These are phyloP conservation scores for Phytophthora fragariaefolia DNA, from an alignment of 352 stramenopile species.

Conservation along the genomic window DNA sequence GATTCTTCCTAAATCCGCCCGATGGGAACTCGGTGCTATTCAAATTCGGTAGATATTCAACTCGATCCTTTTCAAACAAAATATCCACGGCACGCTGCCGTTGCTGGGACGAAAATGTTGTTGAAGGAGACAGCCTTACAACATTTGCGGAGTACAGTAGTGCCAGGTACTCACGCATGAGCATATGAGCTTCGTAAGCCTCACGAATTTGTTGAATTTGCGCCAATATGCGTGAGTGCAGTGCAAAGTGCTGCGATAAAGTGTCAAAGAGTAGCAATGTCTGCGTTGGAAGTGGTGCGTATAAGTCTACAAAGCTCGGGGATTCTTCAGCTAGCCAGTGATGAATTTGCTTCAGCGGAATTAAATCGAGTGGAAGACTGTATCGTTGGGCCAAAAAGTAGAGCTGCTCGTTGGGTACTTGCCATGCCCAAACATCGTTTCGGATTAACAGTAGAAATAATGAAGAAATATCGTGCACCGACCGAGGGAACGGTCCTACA, in stretches of 20 bases:
- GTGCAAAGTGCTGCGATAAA: slow-evolving; percentile 44
- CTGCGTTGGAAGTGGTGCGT: slow-evolving; percentile 35
- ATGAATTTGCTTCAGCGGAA: slow-evolving; percentile 42
- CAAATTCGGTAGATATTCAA: slow-evolving; percentile 17
- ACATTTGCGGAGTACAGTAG: slow-evolving; percentile 39
- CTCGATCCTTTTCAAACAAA: slow-evolving; percentile 26
- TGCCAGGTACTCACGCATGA: slow-evolving; percentile 47
- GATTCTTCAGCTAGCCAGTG: slow-evolving; percentile 26
- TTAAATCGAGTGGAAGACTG: slow-evolving; percentile 29
- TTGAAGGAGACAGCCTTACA: slow-evolving; percentile 30
- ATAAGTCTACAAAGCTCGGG: slow-evolving; percentile 41
- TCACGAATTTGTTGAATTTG: slow-evolving; percentile 36
- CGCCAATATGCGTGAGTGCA: slow-evolving; percentile 31
- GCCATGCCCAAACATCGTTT: slow-evolving; percentile 44
- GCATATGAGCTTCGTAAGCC: slow-evolving; percentile 41
- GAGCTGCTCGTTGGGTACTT: slow-evolving; percentile 29
- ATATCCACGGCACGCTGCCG: slow-evolving; percentile 34
- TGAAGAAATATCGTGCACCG: slow-evolving; percentile 14
- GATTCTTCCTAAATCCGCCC: neutral
- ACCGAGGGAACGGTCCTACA: neutral
- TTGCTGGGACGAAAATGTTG: slow-evolving; percentile 37
- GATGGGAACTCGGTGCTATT: neutral
- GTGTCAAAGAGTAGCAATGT: slow-evolving; percentile 37
- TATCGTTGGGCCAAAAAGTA: slow-evolving; percentile 41
- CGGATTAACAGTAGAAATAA: slow-evolving; percentile 24